phyloP scores from a whole-genome alignment of 164 flowering plant genomes.

The Stephania japonica region DNA sequence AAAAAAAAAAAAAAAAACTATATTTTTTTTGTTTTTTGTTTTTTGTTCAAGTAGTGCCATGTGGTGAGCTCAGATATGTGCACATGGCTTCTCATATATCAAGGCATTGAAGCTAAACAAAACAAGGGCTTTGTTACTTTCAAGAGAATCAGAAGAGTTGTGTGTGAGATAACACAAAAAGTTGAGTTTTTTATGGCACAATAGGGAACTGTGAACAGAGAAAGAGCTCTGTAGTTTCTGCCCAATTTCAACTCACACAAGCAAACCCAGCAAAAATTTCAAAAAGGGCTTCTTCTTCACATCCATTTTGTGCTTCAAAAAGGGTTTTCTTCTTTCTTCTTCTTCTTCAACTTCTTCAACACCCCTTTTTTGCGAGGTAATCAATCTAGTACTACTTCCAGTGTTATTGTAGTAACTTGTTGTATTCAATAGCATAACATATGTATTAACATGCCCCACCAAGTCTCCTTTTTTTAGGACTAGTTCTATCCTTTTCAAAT shows the following conservation, averaged over 20 bases:
- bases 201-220: constrained; percentile 27
- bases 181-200: constrained; percentile 28
- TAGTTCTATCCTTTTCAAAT: background rate
- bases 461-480: background rate
- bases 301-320: background rate
- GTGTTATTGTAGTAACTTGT: background rate
- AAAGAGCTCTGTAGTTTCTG: constrained; percentile 24
- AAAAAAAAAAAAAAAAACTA: constrained; percentile 6
- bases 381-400: background rate
- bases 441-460: constrained; percentile 5
- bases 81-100: constrained; percentile 66
- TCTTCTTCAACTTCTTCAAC: constrained; percentile 10
- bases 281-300: background rate
- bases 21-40: constrained; percentile 9
- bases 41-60: constrained; percentile 39
- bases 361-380: background rate
- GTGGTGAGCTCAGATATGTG: constrained; percentile 55
- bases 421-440: background rate
- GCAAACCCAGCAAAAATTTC: background rate
- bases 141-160: constrained; percentile 51
- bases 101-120: constrained; percentile 36
- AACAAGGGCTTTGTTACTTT: constrained; percentile 30
- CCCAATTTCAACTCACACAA: constrained; percentile 7
- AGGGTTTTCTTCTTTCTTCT: constrained; percentile 6
- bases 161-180: constrained; percentile 24